Base-by-base conservation (phyloP, 768 basidiomycete species). In the Boletus rex-veris region DNA sequence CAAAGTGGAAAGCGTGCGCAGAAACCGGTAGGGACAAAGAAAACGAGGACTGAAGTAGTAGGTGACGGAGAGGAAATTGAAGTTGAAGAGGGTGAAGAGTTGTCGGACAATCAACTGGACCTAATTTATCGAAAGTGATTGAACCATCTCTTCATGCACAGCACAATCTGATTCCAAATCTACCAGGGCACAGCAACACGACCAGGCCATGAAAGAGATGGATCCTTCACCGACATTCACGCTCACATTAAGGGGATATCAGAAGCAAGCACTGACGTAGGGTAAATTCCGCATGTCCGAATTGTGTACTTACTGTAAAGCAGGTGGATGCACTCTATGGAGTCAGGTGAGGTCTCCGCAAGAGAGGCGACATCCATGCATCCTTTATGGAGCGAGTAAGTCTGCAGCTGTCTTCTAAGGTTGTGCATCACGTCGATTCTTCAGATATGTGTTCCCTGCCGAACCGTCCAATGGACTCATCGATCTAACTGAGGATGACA, bases 291-390 rank as follows among this genome's bases (percentile, higher is more conserved):
- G 28, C 26, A 41, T n/a, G 4, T 5, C 12, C 3, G 38, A 33
- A 33, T 9, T 19, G 8, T 39, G 12, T 48, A 39, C 37, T 54
- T 33, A 53, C 18, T 35, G 15, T n/a, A 21, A 31, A 45, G 14
- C 53, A 92, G 90, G 36, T 98, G 95, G 95, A 94, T 97, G 94
- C 75, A 84, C 59, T 88, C 89, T 3, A 76, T 93, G 49, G 96
- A 98, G 72, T 81, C 78, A 3, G 90, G 89, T 4, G 77, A 83
- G 18, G 75, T 77, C 58, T 83, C 87, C 51, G 89, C 83, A 59
- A 79, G 88, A 50, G 80, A 85, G 65, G 80, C 80, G 14, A 75
- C 67, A 15, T 89, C 88, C 5, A 85, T 98, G 80, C 92, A 98
- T 69, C 96, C 96, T 3, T 71, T 98, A 8, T 98, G 95, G 95